Evolutionary conservation across 805 yeast species (phyloP).

Genomic region (Metschnikowia baotianmanensis): DNA sequence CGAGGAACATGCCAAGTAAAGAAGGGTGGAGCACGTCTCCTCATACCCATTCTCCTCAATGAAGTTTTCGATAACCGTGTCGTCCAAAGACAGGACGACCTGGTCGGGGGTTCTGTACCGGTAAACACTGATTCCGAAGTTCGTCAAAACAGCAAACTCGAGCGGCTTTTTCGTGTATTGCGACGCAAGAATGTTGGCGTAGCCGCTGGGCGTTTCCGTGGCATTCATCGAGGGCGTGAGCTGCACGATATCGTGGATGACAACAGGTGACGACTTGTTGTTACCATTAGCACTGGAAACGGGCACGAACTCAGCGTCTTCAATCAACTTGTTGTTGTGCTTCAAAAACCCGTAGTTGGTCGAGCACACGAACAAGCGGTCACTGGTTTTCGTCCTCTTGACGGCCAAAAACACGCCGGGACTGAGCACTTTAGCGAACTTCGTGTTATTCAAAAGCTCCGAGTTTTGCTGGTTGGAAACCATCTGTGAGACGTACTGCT

Average conservation of each 20-base stretch:
- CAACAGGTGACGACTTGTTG: conserved; percentile 24
- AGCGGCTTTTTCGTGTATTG: conserved; percentile 70
- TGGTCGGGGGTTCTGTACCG: conserved; percentile 79
- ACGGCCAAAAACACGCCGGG: conserved; percentile 87
- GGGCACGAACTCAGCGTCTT: conserved; percentile 73
- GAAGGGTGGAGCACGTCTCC: conserved; percentile 87
- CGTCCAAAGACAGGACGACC: conserved; percentile 67
- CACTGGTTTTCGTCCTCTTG: conserved; percentile 42
- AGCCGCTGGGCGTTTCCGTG: conserved; percentile 73
- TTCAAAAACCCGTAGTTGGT: conserved; percentile 85
- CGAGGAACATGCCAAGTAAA: conserved; percentile 77
- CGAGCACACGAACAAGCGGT: conserved; percentile 66
- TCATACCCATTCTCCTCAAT: conserved; percentile 78
- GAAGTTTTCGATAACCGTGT: conserved; percentile 63
- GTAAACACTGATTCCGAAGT: conserved; percentile 71
- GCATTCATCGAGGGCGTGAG: conserved; percentile 70
- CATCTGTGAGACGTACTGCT: conserved; percentile 39
- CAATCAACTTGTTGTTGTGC: conserved; percentile 66
- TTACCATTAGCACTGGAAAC: conserved; percentile 21
- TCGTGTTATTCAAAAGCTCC: conserved; percentile 58
- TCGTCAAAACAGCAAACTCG: conserved; percentile 79
- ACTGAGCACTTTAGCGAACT: conserved; percentile 60
- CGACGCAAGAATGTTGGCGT: conserved; percentile 81
- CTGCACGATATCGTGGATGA: conserved; percentile 70
- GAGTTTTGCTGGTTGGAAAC: conserved; percentile 44